Base-by-base conservation (phyloP, 2,329 filamentous ascomycete species). In the Trichoderma sp. region DNA sequence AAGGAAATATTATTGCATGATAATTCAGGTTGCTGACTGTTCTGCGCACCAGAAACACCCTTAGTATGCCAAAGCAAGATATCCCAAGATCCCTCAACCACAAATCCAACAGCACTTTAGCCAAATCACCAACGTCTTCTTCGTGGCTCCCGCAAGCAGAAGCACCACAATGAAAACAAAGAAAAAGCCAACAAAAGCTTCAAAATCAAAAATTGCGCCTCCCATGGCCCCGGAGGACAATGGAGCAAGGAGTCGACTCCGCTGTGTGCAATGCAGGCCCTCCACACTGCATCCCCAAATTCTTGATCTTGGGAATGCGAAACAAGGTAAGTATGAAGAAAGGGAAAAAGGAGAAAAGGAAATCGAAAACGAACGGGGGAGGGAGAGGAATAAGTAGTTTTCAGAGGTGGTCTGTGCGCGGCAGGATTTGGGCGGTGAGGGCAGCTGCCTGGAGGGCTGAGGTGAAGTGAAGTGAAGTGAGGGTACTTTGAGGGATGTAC, bases 261-360 rank as follows among this genome's bases (percentile, higher is more conserved):
- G 79, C 81, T 80, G 73, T 81, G 83, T 84, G 82, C 82, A 83
- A 84, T 84, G 82, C 82, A 84, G 82, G 81, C 78, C 76, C 78
- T 76, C 79, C 77, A 73, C 70, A 72, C 77, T 82, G 77, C 76
- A 72, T 70, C 64, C 70, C 72, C 74, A 76, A 70, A 76, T 76
- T 80, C 79, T 73, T 84, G 82, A 84, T 75, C 82, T 74, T 75
- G 77, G 72, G 67, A 70, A 64, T 70, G 75, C 78, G 74, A 75
- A 77, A 78, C 78, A 83, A 84, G 81, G 82, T 84, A 84, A 84
- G 83, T 84, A 84, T 84, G 79, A 81, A 80, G 78, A 80, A 76
- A 75, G 58, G 73, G 78, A 78, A 72, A 68, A 72, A 73, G 64
- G 69, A 74, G 74, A 71, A 72, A 68, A 58, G 66, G 64, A 65